Conservation (phyloP, 2,329 filamentous ascomycete species). For the Penicillium psychrosexuale region DNA sequence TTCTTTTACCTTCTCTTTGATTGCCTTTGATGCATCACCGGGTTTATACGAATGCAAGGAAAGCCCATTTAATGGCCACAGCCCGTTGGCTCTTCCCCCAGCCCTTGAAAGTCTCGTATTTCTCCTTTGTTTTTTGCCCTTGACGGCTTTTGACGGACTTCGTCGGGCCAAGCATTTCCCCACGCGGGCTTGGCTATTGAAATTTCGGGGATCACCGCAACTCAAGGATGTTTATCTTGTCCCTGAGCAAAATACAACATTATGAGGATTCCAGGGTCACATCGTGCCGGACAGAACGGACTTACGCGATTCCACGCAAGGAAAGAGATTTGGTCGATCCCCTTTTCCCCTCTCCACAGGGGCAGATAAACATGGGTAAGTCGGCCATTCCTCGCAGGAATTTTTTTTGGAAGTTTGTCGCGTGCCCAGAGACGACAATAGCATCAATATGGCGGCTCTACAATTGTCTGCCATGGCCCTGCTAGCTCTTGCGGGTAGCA, state of each 20-base stretch:
- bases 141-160: neutral
- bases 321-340: slow-evolving; percentile 1
- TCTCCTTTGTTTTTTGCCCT: neutral
- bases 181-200: neutral
- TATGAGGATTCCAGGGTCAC: neutral
- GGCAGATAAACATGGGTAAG: neutral
- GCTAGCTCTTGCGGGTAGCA: slow-evolving; percentile 8
- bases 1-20: neutral
- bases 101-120: neutral
- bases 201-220: neutral
- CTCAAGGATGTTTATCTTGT: neutral
- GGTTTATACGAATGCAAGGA: neutral
- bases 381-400: neutral
- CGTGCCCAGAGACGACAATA: neutral
- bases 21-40: neutral
- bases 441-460: slow-evolving; percentile 3
- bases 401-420: neutral
- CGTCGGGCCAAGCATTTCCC: neutral
- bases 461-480: neutral
- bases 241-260: neutral
- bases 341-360: neutral
- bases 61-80: neutral
- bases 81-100: neutral
- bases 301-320: neutral
- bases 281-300: neutral